A percentile compares a stretch with the other conserved stretches of the same genome.
These are phyloP conservation scores for Clavulina sp. DNA, from an alignment of 768 basidiomycete species.

Conservation along the genomic window DNA sequence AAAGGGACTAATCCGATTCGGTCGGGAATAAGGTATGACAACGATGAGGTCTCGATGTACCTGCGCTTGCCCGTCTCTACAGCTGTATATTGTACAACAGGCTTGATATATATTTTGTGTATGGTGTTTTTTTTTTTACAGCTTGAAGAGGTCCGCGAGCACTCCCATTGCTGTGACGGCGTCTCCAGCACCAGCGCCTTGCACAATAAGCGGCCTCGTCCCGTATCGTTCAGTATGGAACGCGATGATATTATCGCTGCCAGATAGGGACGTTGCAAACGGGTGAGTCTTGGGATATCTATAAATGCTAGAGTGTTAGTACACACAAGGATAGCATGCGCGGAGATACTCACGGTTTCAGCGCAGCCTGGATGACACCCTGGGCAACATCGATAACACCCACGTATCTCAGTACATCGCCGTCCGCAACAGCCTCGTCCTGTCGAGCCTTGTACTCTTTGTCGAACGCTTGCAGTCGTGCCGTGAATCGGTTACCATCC, in stretches of 20 bases:
- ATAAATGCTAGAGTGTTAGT: background rate
- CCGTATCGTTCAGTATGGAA: conserved; percentile 91
- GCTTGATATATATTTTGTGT: background rate
- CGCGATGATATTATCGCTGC: conserved; percentile 95
- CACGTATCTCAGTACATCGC: conserved; percentile 82
- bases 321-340: background rate
- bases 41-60: background rate
- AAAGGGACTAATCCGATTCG: background rate
- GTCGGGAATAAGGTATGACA: background rate
- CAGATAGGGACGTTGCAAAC: conserved; percentile 88
- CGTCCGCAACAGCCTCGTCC: conserved; percentile 56
- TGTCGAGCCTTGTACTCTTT: conserved; percentile 56
- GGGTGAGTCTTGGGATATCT: conserved; percentile 84
- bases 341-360: conserved; percentile 53
- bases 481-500: conserved; percentile 57
- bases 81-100: background rate
- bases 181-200: conserved; percentile 94
- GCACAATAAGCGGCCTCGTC: conserved; percentile 74
- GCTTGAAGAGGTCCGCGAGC: conserved; percentile 58
- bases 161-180: conserved; percentile 99
- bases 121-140: conserved; percentile 8
- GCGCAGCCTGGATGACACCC: conserved; percentile 63
- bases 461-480: conserved; percentile 67
- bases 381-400: conserved; percentile 75
- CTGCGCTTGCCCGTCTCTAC: background rate